Conservation (phyloP, 2,329 filamentous ascomycete genomes). For the Ploettnerulaceae sp. region DNA sequence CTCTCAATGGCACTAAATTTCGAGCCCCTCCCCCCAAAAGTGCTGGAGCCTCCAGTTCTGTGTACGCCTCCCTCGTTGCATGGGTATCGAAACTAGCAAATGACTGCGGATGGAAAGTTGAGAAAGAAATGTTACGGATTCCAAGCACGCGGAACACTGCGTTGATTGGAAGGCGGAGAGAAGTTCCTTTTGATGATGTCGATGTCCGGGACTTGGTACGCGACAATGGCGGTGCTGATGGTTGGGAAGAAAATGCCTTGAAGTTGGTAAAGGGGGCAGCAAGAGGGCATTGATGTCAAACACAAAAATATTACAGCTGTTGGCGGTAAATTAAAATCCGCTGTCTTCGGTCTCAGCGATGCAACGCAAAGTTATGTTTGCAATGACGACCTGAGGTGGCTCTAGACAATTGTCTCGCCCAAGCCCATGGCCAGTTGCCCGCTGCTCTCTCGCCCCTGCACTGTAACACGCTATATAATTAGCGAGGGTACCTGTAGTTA, state of each 20-base stretch:
- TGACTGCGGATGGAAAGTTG: slow-evolving; percentile 69
- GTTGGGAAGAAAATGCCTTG: slow-evolving; percentile 55
- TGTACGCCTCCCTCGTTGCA: slow-evolving; percentile 76
- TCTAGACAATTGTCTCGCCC: no score
- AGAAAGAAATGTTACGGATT: slow-evolving; percentile 84
- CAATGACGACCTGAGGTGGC: no score
- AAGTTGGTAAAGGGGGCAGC: slow-evolving; percentile 52
- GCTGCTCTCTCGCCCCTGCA: no score
- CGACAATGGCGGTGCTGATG: slow-evolving; percentile 51
- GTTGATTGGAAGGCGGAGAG: slow-evolving; percentile 60
- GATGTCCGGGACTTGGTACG: slow-evolving; percentile 43
- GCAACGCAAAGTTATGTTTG: no score
- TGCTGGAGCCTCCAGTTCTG: slow-evolving; percentile 47
- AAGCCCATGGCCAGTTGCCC: no score
- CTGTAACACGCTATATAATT: no score
- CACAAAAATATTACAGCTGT: not conserved
- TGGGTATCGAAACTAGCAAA: slow-evolving; percentile 68
- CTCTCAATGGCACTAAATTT: slow-evolving; percentile 69
- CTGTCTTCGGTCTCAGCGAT: no score
- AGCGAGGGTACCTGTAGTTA: no score
- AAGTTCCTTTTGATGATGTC: slow-evolving; percentile 29
- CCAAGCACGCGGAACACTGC: slow-evolving; percentile 87
- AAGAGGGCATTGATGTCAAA: slow-evolving; percentile 25
- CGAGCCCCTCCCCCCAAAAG: slow-evolving; percentile 55
- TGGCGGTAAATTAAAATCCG: no score